These are phyloP conservation scores for Cadophora sp. DNA, from an alignment of 2,329 filamentous ascomycete genomes.

Conservation along the genomic window DNA sequence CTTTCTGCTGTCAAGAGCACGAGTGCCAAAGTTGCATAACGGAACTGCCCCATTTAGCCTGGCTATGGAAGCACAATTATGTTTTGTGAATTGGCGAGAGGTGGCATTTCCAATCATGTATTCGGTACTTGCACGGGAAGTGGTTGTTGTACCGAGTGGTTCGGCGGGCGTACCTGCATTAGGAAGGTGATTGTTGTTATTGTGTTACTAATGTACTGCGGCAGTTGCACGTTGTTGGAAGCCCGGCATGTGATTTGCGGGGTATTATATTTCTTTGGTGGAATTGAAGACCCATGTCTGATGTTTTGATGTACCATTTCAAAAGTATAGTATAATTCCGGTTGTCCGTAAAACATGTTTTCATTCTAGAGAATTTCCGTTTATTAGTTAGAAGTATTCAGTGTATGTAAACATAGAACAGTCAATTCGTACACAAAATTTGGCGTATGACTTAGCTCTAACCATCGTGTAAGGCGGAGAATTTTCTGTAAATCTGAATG, in stretches of 20 bases:
- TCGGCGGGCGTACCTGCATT: constrained; percentile 12
- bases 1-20: neutral
- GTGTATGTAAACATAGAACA: too few relatives aligned
- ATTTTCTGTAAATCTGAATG: too few relatives aligned
- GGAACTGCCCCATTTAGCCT: neutral
- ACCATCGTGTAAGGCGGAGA: too few relatives aligned
- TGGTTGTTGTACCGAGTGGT: neutral
- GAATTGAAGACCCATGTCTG: too few relatives aligned
- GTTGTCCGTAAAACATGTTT: too few relatives aligned
- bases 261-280: neutral
- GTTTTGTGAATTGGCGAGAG: neutral
- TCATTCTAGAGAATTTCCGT: too few relatives aligned
- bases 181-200: neutral
- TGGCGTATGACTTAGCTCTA: too few relatives aligned
- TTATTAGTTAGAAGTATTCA: too few relatives aligned
- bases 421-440: too few relatives aligned
- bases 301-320: too few relatives aligned
- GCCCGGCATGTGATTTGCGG: constrained; percentile 5
- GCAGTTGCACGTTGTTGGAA: neutral
- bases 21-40: neutral
- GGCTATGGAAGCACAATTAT: neutral
- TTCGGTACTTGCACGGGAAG: constrained; percentile 5
- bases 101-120: neutral
- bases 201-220: neutral
- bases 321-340: too few relatives aligned